Percentiles rank a stretch among this genome's conserved stretches.
phyloP scores from a whole-genome alignment of 2,329 filamentous ascomycete species.

The Neonectria faginata region DNA sequence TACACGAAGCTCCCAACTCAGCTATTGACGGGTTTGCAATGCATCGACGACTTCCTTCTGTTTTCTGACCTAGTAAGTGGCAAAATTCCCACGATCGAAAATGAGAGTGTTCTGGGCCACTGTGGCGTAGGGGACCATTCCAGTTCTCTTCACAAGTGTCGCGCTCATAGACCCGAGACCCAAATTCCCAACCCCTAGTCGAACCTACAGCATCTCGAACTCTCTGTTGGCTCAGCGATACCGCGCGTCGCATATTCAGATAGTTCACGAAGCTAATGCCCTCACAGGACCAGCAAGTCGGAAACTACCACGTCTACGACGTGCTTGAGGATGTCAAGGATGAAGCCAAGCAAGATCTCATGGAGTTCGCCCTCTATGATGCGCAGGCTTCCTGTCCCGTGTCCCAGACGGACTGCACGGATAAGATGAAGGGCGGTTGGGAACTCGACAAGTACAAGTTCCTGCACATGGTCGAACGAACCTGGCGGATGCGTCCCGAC shows the following conservation, averaged over 20 bases:
- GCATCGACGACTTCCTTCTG: constrained; percentile 65
- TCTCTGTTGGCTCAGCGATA: background rate
- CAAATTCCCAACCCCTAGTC: background rate
- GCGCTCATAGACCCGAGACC: background rate
- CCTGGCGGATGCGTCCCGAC: constrained; percentile 65
- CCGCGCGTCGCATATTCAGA: background rate
- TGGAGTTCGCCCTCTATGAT: constrained; percentile 61
- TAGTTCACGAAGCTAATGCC: constrained; percentile 19
- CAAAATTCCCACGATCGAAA: background rate
- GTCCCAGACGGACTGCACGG: constrained; percentile 58
- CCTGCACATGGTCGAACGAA: constrained; percentile 67
- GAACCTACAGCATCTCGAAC: background rate
- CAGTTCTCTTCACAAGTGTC: constrained; percentile 6
- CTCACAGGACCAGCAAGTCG: constrained; percentile 61
- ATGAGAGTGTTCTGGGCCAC: constrained; percentile 2
- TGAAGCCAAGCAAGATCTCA: constrained; percentile 51
- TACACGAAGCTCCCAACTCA: constrained; percentile 67
- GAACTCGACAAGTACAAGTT: constrained; percentile 72
- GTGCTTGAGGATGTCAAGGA: constrained; percentile 54
- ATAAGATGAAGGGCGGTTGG: constrained; percentile 56
- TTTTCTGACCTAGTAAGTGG: constrained; percentile 65
- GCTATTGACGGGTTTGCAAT: constrained; percentile 65
- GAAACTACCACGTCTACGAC: constrained; percentile 57
- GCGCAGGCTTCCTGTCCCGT: constrained; percentile 60
- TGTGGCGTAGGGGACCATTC: constrained; percentile 18